Conservation (phyloP, 2,329 filamentous ascomycete genomes). For the Neocucurbitaria cava region DNA sequence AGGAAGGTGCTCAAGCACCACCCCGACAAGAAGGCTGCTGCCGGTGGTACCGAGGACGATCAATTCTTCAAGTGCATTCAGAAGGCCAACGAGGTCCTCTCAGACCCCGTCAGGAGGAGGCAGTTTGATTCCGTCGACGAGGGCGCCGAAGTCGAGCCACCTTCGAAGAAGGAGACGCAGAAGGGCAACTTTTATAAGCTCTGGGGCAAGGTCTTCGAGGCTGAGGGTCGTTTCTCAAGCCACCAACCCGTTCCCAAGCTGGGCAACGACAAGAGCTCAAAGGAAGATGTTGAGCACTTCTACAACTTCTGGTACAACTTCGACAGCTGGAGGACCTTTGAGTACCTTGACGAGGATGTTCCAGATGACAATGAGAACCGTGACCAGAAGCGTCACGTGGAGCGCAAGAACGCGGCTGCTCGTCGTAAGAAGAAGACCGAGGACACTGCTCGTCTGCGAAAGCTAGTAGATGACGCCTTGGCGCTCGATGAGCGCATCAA, state of each 20-base stretch:
- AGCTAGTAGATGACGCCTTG: constrained; percentile 86
- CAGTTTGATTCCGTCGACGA: constrained; percentile 98
- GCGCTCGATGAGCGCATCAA: constrained; percentile 94
- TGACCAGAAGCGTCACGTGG: constrained; percentile 97
- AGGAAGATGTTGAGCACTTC: constrained; percentile 91
- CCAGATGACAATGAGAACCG: constrained; percentile 99
- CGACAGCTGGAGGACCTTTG: constrained; percentile 96
- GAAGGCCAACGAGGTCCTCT: constrained; percentile 91
- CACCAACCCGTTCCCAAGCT: constrained; percentile 85
- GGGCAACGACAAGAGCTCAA: constrained; percentile 81
- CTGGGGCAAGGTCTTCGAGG: constrained; percentile 88
- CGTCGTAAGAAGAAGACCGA: constrained; percentile 99
- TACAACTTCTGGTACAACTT: constrained; percentile 99
- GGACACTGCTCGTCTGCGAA: constrained; percentile 88
- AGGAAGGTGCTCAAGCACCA: constrained; percentile 99
- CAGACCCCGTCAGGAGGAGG: constrained; percentile 88
- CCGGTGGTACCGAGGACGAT: constrained; percentile 87
- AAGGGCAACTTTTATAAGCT: constrained; percentile 95
- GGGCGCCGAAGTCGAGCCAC: constrained; percentile 88
- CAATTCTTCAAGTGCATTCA: constrained; percentile 99
- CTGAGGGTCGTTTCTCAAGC: constrained; percentile 93
- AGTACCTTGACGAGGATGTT: constrained; percentile 98
- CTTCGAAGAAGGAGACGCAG: constrained; percentile 85
- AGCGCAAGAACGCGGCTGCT: constrained; percentile 97
- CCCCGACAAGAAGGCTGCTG: constrained; percentile 97